A percentile compares a stretch with the other conserved stretches of the same genome.
Evolutionary conservation across 1,284 basidiomycete species (phyloP).

Genomic region (Binderoboletus segoi): DNA sequence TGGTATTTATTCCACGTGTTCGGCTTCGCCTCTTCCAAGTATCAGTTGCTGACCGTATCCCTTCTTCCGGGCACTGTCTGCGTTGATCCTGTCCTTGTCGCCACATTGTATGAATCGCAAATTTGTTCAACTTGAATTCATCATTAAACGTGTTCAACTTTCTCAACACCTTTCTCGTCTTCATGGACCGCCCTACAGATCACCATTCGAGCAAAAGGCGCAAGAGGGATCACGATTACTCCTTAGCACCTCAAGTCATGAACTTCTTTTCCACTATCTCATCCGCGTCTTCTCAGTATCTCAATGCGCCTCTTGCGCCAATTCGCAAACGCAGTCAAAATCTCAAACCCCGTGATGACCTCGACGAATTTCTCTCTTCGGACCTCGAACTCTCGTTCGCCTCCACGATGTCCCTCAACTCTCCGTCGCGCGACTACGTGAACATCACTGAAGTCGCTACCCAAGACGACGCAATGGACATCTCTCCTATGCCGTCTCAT

Average conservation of each 20-base stretch:
- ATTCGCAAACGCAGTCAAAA: constrained; percentile 50
- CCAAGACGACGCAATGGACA: constrained; percentile 70
- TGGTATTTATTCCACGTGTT: constrained; percentile 33
- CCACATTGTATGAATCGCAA: neutral
- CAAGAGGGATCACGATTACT: constrained; percentile 41
- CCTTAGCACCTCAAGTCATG: constrained; percentile 44
- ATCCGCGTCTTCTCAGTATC: constrained; percentile 46
- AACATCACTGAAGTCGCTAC: constrained; percentile 49
- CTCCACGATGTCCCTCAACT: constrained; percentile 75
- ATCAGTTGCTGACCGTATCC: constrained; percentile 21
- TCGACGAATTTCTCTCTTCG: constrained; percentile 68
- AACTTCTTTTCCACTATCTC: constrained; percentile 47
- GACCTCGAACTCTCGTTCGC: constrained; percentile 80
- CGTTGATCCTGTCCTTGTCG: neutral
- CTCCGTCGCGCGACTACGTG: constrained; percentile 54
- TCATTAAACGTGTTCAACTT: constrained; percentile 9
- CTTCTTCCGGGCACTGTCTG: constrained; percentile 2
- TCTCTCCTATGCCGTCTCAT: constrained; percentile 63
- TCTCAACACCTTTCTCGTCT: constrained; percentile 3
- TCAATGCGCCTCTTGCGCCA: constrained; percentile 53
- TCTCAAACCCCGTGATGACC: constrained; percentile 47
- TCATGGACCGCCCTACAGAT: constrained; percentile 32
- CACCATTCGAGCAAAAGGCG: constrained; percentile 45
- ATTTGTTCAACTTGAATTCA: constrained; percentile 13
- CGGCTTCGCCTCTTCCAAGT: constrained; percentile 16